Percentiles rank a stretch among this genome's conserved stretches.
Conservation (phyloP, 2,329 filamentous ascomycete species). For the Coleophoma eucalyptorum region DNA sequence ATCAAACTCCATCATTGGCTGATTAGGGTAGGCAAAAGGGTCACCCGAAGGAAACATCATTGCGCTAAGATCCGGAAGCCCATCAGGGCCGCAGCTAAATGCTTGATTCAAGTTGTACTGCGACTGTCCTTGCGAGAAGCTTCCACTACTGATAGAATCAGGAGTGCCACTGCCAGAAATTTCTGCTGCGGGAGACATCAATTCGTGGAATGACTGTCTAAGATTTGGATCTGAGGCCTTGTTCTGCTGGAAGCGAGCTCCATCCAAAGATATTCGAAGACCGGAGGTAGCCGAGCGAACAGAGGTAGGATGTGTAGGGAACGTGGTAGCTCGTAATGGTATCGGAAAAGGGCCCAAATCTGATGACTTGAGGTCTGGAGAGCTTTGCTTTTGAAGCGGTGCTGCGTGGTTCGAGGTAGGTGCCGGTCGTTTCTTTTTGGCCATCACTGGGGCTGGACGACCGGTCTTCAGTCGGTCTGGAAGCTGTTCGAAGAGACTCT, state of each 20-base stretch:
- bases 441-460: slow-evolving; percentile 30
- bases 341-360: not conserved
- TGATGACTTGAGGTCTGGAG: slow-evolving; percentile 10
- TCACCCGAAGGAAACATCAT: slow-evolving; percentile 81
- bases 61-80: slow-evolving; percentile 64
- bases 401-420: slow-evolving; percentile 35
- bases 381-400: slow-evolving; percentile 21
- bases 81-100: slow-evolving; percentile 25
- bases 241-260: slow-evolving; percentile 15
- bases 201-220: slow-evolving; percentile 21
- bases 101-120: slow-evolving; percentile 23
- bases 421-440: slow-evolving; percentile 54
- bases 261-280: slow-evolving; percentile 23
- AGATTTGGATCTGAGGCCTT: slow-evolving; percentile 21
- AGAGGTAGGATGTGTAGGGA: slow-evolving; percentile 21
- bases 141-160: slow-evolving; percentile 14
- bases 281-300: slow-evolving; percentile 13
- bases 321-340: slow-evolving; percentile 18
- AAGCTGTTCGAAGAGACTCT: slow-evolving; percentile 81
- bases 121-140: slow-evolving; percentile 8
- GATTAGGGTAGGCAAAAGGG: slow-evolving; percentile 76
- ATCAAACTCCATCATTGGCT: slow-evolving; percentile 62
- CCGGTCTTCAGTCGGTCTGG: slow-evolving; percentile 65
- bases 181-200: slow-evolving; percentile 17
- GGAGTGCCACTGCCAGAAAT: slow-evolving; percentile 22